A percentile compares a stretch with the other conserved stretches of the same genome.
These are phyloP conservation scores for Eragrostis curvula DNA, from an alignment of 176 grass and related monocot genomes.

Conservation along the genomic window DNA sequence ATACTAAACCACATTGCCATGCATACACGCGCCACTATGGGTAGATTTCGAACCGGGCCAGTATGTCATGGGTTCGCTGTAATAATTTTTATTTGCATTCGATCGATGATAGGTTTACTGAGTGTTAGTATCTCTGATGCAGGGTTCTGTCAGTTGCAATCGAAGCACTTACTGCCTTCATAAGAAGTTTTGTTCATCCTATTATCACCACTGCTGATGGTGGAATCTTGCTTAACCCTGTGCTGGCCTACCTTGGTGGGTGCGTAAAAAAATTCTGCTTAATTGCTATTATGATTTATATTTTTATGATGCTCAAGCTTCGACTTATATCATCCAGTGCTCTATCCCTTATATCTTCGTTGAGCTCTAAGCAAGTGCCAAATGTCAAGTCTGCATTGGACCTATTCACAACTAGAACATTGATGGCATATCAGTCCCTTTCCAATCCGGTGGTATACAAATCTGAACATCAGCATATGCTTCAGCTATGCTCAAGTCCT, in stretches of 20 bases:
- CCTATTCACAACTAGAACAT: slow-evolving; percentile 81
- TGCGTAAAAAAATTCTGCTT: slow-evolving; percentile 51
- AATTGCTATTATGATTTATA: slow-evolving; percentile 24
- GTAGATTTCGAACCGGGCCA: neutral
- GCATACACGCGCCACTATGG: neutral
- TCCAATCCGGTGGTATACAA: slow-evolving; percentile 79
- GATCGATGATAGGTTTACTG: slow-evolving; percentile 10
- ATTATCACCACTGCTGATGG: slow-evolving; percentile 53
- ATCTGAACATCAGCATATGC: slow-evolving; percentile 81
- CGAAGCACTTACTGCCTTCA: slow-evolving; percentile 94
- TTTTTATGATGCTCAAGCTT: slow-evolving; percentile 42
- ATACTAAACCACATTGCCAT: neutral
- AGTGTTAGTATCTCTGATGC: slow-evolving; percentile 43
- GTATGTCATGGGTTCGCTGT: neutral
- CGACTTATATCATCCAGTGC: slow-evolving; percentile 61
- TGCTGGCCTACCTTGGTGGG: slow-evolving; percentile 91
- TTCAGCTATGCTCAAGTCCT: slow-evolving; percentile 79
- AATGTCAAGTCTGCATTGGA: slow-evolving; percentile 73
- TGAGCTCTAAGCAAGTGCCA: slow-evolving; percentile 74
- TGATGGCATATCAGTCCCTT: slow-evolving; percentile 90
- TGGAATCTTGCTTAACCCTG: slow-evolving; percentile 93
- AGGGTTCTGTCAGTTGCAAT: slow-evolving; percentile 94
- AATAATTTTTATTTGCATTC: neutral
- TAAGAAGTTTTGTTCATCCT: slow-evolving; percentile 87
- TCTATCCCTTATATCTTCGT: slow-evolving; percentile 76